phyloP scores from a whole-genome alignment of 1,284 basidiomycete species.

The Apiotrichum porosum region DNA sequence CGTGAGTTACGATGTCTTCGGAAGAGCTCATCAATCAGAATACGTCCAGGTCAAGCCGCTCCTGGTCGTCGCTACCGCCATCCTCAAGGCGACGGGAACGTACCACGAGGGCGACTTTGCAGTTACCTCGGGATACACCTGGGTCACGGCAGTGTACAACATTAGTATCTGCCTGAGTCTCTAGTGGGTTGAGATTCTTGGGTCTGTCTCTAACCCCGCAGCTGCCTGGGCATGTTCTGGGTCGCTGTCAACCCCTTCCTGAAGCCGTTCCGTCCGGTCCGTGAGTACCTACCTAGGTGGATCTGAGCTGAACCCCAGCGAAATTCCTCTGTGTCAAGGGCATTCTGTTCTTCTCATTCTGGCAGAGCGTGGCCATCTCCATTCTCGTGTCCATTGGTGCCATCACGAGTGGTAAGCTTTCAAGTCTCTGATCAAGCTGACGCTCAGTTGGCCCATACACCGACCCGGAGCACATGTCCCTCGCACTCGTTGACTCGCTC shows the following conservation, averaged over 20 bases:
- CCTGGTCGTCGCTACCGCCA: conserved; percentile 74
- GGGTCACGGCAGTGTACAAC: conserved; percentile 74
- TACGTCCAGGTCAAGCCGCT: conserved; percentile 96
- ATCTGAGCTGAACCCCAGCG: conserved; percentile 53
- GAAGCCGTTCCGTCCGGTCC: conserved; percentile 71
- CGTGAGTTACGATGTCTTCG: conserved; percentile 58
- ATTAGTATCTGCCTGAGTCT: conserved; percentile 51
- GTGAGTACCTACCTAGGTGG: conserved; percentile 18
- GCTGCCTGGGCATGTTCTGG: conserved; percentile 93
- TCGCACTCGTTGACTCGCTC: conserved; percentile 81
- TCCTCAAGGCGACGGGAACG: conserved; percentile 78
- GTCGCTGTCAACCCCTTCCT: conserved; percentile 79
- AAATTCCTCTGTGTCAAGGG: conserved; percentile 98
- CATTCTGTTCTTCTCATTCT: conserved; percentile 97
- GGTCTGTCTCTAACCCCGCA: conserved; percentile 46
- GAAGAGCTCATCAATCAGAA: conserved; percentile 57
- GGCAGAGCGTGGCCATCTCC: conserved; percentile 85
- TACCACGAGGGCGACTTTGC: conserved; percentile 87
- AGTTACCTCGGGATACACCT: conserved; percentile 82
- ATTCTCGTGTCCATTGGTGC: conserved; percentile 76
- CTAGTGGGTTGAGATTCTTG: conserved; percentile 31
- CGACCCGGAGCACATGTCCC: conserved; percentile 82
- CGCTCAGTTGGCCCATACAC: conserved; percentile 72
- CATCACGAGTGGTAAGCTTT: conserved; percentile 58
- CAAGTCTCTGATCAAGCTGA: conserved; percentile 6